A percentile compares a stretch with the other conserved stretches of the same genome.
phyloP scores from a whole-genome alignment of 2,329 filamentous ascomycete species.

The Paradendryphiella salina region DNA sequence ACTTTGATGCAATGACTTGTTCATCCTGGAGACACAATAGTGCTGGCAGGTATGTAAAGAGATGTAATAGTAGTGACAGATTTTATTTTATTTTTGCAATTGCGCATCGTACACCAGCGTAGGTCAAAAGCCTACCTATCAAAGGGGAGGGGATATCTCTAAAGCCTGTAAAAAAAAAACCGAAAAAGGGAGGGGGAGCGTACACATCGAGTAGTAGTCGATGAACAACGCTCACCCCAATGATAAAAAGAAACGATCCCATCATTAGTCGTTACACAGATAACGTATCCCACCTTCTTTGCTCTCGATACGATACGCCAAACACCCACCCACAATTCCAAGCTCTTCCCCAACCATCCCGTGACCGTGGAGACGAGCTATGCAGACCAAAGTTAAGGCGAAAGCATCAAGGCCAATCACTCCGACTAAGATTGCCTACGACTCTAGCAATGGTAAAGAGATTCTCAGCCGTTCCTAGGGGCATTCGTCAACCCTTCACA shows the following conservation, averaged over 20 bases:
- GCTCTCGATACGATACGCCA: not conserved
- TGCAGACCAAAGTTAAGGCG: too few species aligned
- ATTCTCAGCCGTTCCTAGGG: conserved; percentile 18
- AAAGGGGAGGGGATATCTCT: conserved; percentile 13
- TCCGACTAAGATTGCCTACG: conserved; percentile 1
- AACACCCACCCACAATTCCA: not conserved
- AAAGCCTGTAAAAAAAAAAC: not conserved
- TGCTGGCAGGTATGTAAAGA: too few species aligned
- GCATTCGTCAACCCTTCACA: conserved; percentile 4
- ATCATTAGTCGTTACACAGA: not conserved
- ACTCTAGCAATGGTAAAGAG: conserved; percentile 12
- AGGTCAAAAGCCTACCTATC: not conserved
- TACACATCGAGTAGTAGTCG: too few species aligned
- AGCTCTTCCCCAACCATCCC: not conserved
- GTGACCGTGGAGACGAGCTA: too few species aligned
- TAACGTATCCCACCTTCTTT: not conserved
- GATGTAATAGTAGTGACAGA: not conserved
- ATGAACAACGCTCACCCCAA: too few species aligned
- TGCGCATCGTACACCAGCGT: not conserved
- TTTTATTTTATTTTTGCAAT: not conserved
- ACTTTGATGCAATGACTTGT: too few species aligned
- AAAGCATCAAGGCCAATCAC: not conserved
- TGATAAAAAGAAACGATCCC: too few species aligned
- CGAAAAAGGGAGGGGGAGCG: not conserved
- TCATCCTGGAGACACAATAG: too few species aligned